These are phyloP conservation scores for Cryptococcus jaspeensis DNA, from an alignment of 1,284 basidiomycete species.

Conservation along the genomic window DNA sequence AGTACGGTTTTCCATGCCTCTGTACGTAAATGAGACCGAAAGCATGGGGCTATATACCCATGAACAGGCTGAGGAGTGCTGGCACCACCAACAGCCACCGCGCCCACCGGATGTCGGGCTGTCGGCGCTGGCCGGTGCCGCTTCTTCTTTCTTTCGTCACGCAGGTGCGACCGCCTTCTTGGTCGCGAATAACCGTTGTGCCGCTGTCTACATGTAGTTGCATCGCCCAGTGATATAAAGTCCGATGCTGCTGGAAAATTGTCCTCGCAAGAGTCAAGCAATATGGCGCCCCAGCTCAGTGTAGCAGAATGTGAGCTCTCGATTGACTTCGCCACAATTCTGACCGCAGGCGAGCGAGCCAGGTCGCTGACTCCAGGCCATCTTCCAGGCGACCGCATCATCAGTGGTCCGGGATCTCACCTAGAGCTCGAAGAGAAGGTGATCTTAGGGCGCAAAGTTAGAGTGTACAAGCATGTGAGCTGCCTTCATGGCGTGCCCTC, in stretches of 20 bases:
- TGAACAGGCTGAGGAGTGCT: too few relatives aligned
- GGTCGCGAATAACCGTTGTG: too few relatives aligned
- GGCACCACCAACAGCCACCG: constrained; percentile 1
- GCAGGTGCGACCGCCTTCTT: too few relatives aligned
- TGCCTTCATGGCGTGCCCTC: neutral
- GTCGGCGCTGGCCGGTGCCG: neutral
- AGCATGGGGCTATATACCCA: too few relatives aligned
- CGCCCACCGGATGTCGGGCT: too few relatives aligned
- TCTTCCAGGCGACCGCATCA: constrained; percentile 34
- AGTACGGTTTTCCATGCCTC: too few relatives aligned
- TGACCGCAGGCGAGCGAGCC: neutral
- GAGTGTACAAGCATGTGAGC: constrained; percentile 45
- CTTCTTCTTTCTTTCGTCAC: too few relatives aligned
- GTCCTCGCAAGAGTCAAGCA: neutral
- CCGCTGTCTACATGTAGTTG: too few relatives aligned
- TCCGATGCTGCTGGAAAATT: too few relatives aligned
- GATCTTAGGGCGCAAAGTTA: constrained; percentile 25
- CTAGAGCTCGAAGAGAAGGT: constrained; percentile 40
- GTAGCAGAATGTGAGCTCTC: constrained; percentile 19
- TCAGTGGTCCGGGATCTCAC: constrained; percentile 34
- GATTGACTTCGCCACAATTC: too few relatives aligned
- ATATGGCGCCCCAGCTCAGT: constrained; percentile 10
- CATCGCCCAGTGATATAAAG: too few relatives aligned
- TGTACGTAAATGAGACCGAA: too few relatives aligned
- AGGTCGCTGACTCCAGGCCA: neutral